These are phyloP conservation scores for Luzula sylvatica DNA, from an alignment of 176 grass and related monocot species.

Conservation along the genomic window DNA sequence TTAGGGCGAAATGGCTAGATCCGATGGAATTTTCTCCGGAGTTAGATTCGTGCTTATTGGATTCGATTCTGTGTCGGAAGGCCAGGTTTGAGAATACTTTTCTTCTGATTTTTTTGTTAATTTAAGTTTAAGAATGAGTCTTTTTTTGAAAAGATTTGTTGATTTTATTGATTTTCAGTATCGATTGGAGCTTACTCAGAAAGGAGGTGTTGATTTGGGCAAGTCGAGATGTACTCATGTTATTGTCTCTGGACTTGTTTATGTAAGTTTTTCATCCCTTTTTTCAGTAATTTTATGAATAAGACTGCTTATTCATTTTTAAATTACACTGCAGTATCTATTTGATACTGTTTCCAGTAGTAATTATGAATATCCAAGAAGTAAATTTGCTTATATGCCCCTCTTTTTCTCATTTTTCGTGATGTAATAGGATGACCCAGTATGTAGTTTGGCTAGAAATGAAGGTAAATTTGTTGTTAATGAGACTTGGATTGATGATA, in stretches of 20 bases:
- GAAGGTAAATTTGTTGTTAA: slow-evolving; percentile 61
- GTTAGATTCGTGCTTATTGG: slow-evolving; percentile 65
- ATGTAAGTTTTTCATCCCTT: slow-evolving; percentile 45
- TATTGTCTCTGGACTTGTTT: slow-evolving; percentile 44
- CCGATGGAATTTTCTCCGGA: slow-evolving; percentile 44
- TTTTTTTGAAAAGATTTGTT: background rate
- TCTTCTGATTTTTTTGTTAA: background rate
- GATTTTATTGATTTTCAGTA: slow-evolving; percentile 33
- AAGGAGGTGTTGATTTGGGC: slow-evolving; percentile 46
- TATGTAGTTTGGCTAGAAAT: slow-evolving; percentile 50
- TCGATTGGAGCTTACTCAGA: slow-evolving; percentile 52
- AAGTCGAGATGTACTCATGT: slow-evolving; percentile 55
- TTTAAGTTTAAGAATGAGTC: background rate
- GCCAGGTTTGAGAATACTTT: slow-evolving; percentile 38
- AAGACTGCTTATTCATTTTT: background rate
- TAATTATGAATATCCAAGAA: background rate
- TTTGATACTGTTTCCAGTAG: no score
- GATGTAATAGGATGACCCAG: slow-evolving; percentile 45
- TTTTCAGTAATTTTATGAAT: background rate
- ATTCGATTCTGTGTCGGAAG: slow-evolving; percentile 44
- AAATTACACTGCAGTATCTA: no score
- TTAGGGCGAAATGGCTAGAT: slow-evolving; percentile 29
- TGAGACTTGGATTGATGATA: slow-evolving; percentile 68
- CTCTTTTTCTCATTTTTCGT: background rate
- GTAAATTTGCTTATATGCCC: background rate